These are phyloP conservation scores for Lactifluus hygrophoroides DNA, from an alignment of 768 basidiomycete species.

Conservation along the genomic window DNA sequence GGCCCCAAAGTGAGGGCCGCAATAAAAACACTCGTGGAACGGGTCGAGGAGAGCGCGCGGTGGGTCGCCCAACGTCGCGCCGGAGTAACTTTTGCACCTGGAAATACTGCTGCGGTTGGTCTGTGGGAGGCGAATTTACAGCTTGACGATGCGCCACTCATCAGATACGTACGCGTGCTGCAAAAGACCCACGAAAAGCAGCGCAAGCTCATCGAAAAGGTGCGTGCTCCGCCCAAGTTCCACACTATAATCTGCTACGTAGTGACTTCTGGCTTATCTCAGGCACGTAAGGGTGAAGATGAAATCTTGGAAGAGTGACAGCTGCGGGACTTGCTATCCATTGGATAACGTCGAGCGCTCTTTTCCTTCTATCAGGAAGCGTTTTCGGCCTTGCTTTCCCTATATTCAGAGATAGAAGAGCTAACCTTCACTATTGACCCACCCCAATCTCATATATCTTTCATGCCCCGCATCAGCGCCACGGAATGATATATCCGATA, in stretches of 20 bases:
- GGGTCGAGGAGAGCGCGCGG: slow-evolving; percentile 72
- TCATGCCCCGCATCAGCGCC: not conserved
- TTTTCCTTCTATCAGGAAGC: not conserved
- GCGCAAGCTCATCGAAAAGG: slow-evolving; percentile 67
- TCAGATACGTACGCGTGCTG: slow-evolving; percentile 73
- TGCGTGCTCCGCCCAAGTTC: slow-evolving; percentile 27
- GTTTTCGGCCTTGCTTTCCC: not conserved
- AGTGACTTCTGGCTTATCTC: not conserved
- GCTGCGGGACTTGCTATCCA: not conserved
- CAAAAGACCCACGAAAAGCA: slow-evolving; percentile 73
- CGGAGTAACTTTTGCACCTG: slow-evolving; percentile 67
- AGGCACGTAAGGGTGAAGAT: slow-evolving; percentile 66
- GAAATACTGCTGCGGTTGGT: slow-evolving; percentile 56
- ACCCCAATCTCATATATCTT: not conserved
- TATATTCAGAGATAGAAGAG: not conserved
- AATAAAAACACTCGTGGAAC: slow-evolving; percentile 76
- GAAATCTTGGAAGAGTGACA: slow-evolving; percentile 53
- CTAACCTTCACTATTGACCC: not conserved
- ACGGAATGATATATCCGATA: not conserved
- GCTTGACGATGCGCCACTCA: slow-evolving; percentile 66
- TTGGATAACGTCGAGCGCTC: not conserved
- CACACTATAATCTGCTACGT: not conserved
- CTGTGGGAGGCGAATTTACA: slow-evolving; percentile 60
- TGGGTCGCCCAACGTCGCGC: slow-evolving; percentile 72
- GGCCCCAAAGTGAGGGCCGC: slow-evolving; percentile 47